Conservation (phyloP, 139 green algal species). For the Micractinium sp. region DNA sequence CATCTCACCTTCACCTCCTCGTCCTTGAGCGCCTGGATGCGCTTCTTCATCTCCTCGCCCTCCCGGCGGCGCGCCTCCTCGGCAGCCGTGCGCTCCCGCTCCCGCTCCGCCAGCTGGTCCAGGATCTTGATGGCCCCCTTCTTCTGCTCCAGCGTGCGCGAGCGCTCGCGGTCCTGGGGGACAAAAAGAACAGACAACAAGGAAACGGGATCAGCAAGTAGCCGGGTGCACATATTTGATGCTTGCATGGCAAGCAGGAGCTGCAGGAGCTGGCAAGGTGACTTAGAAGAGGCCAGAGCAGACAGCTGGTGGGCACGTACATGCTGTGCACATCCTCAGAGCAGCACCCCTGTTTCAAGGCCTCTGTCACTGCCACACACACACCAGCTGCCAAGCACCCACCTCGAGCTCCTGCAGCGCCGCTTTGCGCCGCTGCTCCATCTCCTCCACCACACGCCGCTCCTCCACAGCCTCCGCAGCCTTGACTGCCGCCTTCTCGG, state of each 20-base stretch:
- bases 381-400: background rate
- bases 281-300: background rate
- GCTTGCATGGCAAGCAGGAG: background rate
- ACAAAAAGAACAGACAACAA: background rate
- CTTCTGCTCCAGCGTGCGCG: conserved; percentile 21
- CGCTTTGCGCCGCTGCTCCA: conserved; percentile 24
- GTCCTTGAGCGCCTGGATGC: conserved; percentile 28
- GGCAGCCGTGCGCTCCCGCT: background rate
- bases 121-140: conserved; percentile 14
- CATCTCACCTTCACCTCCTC: conserved; percentile 21
- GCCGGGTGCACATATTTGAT: background rate
- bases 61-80: conserved; percentile 16
- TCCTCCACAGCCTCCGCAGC: background rate
- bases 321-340: background rate
- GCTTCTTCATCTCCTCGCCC: conserved; percentile 33
- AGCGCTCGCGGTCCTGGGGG: conserved; percentile 29
- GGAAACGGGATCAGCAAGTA: background rate
- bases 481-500: conserved; percentile 7
- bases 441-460: conserved; percentile 14
- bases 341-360: background rate
- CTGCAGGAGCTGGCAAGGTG: background rate
- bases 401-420: conserved; percentile 30
- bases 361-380: background rate
- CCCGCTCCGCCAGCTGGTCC: conserved; percentile 39
- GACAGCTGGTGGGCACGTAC: background rate